These are phyloP conservation scores for Tuber indicum DNA, from an alignment of 495 filamentous ascomycete genomes.

Conservation along the genomic window DNA sequence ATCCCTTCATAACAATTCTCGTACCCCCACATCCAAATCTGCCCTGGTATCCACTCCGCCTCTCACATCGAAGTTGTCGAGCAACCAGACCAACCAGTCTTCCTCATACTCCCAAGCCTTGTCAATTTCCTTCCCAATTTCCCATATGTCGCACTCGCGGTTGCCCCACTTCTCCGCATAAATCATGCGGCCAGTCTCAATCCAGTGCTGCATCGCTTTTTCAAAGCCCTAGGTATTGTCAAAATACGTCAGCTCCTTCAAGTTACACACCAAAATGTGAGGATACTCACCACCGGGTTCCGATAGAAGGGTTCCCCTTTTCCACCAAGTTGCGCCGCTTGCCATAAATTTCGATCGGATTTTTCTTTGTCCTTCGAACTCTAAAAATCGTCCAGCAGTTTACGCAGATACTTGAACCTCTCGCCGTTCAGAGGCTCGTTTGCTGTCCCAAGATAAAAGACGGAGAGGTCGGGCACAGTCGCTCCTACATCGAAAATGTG, in stretches of 20 bases:
- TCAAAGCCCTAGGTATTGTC: conserved; percentile 43
- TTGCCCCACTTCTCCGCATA: conserved; percentile 58
- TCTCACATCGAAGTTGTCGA: too few relatives aligned
- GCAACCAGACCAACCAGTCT: neutral
- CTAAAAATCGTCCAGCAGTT: conserved; percentile 47
- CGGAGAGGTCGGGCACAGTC: conserved; percentile 47
- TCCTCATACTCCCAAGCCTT: neutral
- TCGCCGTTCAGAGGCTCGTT: conserved; percentile 32
- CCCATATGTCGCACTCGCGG: conserved; percentile 49
- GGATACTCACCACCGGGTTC: conserved; percentile 45
- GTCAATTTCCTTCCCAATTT: conserved; percentile 35
- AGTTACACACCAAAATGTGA: too few relatives aligned
- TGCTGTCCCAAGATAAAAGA: conserved; percentile 45
- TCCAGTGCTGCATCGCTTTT: conserved; percentile 50
- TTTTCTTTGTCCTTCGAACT: conserved; percentile 39
- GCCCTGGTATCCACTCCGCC: too few relatives aligned
- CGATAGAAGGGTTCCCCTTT: conserved; percentile 58
- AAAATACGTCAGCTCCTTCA: neutral
- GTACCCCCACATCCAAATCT: too few relatives aligned
- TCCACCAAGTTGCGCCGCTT: conserved; percentile 53
- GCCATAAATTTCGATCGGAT: conserved; percentile 55
- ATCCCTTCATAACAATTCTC: too few relatives aligned
- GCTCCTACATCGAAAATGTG: conserved; percentile 52
- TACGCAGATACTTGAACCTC: conserved; percentile 32
- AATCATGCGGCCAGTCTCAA: conserved; percentile 50